Conservation (phyloP, 2,329 filamentous ascomycete genomes). For the Scedosporium apiospermum region DNA sequence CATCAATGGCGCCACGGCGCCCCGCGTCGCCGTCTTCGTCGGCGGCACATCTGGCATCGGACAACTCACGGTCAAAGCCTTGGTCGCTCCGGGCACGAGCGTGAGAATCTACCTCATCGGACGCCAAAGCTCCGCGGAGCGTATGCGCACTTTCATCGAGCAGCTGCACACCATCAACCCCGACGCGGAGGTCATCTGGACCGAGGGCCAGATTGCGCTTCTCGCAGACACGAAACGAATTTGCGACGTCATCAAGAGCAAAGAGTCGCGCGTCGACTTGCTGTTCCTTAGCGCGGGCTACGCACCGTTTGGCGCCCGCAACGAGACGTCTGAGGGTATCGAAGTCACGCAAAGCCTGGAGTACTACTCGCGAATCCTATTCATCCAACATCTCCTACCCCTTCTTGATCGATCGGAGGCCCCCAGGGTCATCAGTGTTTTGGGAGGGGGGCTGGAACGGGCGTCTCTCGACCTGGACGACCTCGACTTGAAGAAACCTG, state of each 20-base stretch:
- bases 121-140: conserved; percentile 24
- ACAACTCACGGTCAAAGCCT: conserved; percentile 24
- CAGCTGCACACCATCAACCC: conserved; percentile 26
- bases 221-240: conserved; percentile 29
- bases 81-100: conserved; percentile 23
- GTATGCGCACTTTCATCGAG: conserved; percentile 21
- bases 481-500: conserved; percentile 17
- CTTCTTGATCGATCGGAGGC: conserved; percentile 20
- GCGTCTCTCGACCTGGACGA: conserved; percentile 15
- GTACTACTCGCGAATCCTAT: conserved; percentile 35
- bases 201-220: conserved; percentile 32
- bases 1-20: conserved; percentile 25
- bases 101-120: conserved; percentile 33
- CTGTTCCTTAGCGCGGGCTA: conserved; percentile 35
- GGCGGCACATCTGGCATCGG: conserved; percentile 38
- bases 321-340: conserved; percentile 30
- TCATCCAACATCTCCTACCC: conserved; percentile 29
- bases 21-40: conserved; percentile 30
- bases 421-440: conserved; percentile 17
- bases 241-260: conserved; percentile 25
- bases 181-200: conserved; percentile 30
- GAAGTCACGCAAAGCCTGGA: conserved; percentile 28
- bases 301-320: conserved; percentile 26
- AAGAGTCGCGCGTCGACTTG: conserved; percentile 29
- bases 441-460: conserved; percentile 13